Percentiles rank a stretch among this genome's conserved stretches.
Evolutionary conservation across 202 grass and related monocot species (phyloP).

Genomic region (Zoysia matrella): DNA sequence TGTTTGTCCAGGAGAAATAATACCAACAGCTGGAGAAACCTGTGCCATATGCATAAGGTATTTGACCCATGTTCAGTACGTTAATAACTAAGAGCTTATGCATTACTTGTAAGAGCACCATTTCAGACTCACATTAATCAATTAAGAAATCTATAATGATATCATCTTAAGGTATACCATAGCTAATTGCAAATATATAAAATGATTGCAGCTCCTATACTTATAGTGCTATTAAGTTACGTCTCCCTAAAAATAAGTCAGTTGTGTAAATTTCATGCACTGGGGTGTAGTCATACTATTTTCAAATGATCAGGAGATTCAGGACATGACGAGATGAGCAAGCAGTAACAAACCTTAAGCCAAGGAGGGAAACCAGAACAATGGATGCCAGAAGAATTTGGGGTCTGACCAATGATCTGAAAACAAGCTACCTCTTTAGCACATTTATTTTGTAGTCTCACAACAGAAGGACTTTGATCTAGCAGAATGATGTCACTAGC

Average conservation of each 20-base stretch:
- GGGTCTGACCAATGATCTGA: slow-evolving; percentile 52
- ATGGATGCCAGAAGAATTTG: slow-evolving; percentile 34
- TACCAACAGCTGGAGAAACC: slow-evolving; percentile 72
- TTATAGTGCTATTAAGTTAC: background rate
- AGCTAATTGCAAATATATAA: background rate
- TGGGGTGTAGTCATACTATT: slow-evolving; percentile 13
- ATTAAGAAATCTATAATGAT: background rate
- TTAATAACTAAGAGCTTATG: background rate
- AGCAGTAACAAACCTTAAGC: slow-evolving; percentile 68
- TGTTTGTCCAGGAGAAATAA: slow-evolving; percentile 66
- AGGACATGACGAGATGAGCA: background rate
- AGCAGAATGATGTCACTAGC: slow-evolving; percentile 55
- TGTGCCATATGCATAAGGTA: slow-evolving; percentile 28
- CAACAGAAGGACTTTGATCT: slow-evolving; percentile 54
- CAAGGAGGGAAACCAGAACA: slow-evolving; percentile 68
- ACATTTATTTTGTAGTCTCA: slow-evolving; percentile 76
- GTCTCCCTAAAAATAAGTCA: slow-evolving; percentile 16
- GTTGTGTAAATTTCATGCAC: background rate
- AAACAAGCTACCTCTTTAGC: slow-evolving; percentile 53
- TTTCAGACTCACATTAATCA: slow-evolving; percentile 14
- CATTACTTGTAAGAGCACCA: background rate
- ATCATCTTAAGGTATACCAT: background rate
- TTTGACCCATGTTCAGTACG: background rate
- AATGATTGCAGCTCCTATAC: background rate
- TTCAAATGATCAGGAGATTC: background rate